Evolutionary conservation across 352 stramenopile species (phyloP), one percentile per base, ranked within the genome.

Genomic region (Pythium periplocum): DNA sequence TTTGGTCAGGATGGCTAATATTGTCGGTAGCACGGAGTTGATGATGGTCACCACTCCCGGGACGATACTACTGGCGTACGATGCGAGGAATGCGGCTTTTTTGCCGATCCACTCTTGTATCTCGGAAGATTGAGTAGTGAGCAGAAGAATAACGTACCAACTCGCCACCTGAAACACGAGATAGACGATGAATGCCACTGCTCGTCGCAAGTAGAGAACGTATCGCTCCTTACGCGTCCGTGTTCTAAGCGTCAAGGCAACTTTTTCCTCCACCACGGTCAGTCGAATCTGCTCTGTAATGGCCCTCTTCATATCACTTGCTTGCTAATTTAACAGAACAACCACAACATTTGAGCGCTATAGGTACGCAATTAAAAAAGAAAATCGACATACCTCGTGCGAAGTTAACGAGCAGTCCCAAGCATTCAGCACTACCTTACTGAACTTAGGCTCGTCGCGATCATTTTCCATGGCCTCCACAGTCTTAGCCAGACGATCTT

Each of bases 21-120:
- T 65, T 9, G 69, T 68, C 1, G 83, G 83, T 0, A 93, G 60
- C 6, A 82, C 53, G 4, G 77, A 71, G 37, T 93, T 93, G 61
- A 93, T 90, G 33, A 90, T 33, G 2, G 77, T 87, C 31, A 90
- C 83, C 8, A 73, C 69, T 1, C 84, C 67, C 11, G 83, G 83
- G 4, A 93, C 78, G 39, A 93, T 73, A 38, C 62, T 86, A 40
- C 63, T 72, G 5, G 70, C 73, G 51, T 88, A 88, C 2, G 72
- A 58, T 6, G 78, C 72, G 11, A 89, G 61, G 1, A 84, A 59
- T 1, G 55, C 49, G 3, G 69, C 74, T 9, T 75, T 70, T 8
- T 45, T 1, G 3, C 68, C 78, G 48, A 90, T 70, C 6, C 64
- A 53, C 12, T 57, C 37, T 10, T 87, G 73, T 11, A 93, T 70